Evolutionary conservation across 192 early-diverging fungal species (phyloP), one percentile per base, ranked within the genome.

Genomic region (Linderina pennispora): DNA sequence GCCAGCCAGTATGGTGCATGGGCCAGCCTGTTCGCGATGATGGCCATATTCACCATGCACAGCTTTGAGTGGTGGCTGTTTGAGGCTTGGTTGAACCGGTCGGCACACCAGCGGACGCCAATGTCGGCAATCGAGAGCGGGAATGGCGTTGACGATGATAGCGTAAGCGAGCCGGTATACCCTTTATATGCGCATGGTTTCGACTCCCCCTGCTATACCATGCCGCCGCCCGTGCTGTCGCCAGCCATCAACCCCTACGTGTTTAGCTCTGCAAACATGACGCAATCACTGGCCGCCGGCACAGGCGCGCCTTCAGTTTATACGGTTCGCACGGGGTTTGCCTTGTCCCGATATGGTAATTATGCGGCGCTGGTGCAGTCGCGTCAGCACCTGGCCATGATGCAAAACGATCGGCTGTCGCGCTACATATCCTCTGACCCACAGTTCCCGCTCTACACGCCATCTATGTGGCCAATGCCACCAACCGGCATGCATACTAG

Each of bases 21-120:
- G 60, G 76, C 77, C 7, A 65, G 77, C 8, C 23, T 84, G 6
- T 65, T 84, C 38, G 76, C 78, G 14, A 69, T 86, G 78, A 42
- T 77, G 4, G 67, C 84, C 0, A 66, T 80, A 9, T 57, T 86
- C 15, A 48, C 53, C 14, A 77, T 86, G 59, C 82, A 86, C 42
- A 59, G 74, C 44, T 55, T 80, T 23, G 84, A 86, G 60, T 74
- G 78, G 64, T 67, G 64, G 64, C 53, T 67, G 32, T 36, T 60
- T 9, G 57, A 60, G 36, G 45, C 48, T 8, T 67, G 64, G 64
- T 17, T 50, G 13, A 33, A 34, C 21, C 42, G 48, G 1, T 34
- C 46, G 6, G 28, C 28, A 8, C 6, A 11, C 11, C 6, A 11
- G 6, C n/a, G n/a, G n/a, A n/a, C n/a, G n/a, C n/a, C n/a, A n/a